phyloP scores from a whole-genome alignment of 2,329 filamentous ascomycete species.

The Colletotrichum sublineola region DNA sequence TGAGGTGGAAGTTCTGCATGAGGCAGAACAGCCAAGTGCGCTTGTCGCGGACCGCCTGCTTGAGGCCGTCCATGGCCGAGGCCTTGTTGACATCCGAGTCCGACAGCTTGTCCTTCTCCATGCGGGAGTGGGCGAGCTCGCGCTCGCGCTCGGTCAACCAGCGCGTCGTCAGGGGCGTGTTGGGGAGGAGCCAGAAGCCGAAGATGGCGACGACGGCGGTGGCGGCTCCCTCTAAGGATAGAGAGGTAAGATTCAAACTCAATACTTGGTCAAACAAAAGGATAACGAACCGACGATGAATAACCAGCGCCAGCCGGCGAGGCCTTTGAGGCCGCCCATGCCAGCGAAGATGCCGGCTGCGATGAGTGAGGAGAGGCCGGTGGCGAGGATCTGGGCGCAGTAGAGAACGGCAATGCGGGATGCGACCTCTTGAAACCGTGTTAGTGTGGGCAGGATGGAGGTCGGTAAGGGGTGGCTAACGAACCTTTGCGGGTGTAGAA shows the following conservation, averaged over 20 bases:
- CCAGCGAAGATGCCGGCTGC: conserved; percentile 72
- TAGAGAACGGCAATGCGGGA: conserved; percentile 70
- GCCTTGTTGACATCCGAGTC: conserved; percentile 54
- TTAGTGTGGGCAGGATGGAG: background rate
- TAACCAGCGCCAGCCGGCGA: conserved; percentile 75
- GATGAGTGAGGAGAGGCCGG: conserved; percentile 76
- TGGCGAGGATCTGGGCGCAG: conserved; percentile 74
- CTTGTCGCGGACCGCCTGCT: conserved; percentile 62
- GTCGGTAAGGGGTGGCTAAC: background rate
- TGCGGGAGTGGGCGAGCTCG: conserved; percentile 61
- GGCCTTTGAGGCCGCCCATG: conserved; percentile 66
- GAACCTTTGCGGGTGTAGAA: conserved; percentile 52
- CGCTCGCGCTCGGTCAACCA: conserved; percentile 63
- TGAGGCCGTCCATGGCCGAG: conserved; percentile 61
- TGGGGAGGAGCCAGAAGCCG: conserved; percentile 68
- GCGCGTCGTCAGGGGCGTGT: conserved; percentile 55
- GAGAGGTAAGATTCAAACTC: too few species aligned
- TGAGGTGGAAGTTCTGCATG: conserved; percentile 69
- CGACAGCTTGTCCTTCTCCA: conserved; percentile 65
- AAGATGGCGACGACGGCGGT: conserved; percentile 72
- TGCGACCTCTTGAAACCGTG: conserved; percentile 63
- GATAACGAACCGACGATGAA: conserved; percentile 58
- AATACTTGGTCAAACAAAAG: too few species aligned
- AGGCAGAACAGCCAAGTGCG: conserved; percentile 66
- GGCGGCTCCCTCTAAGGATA: conserved; percentile 61